These are phyloP conservation scores for Cladosporium sp. DNA, from an alignment of 2,329 filamentous ascomycete genomes.

Conservation along the genomic window DNA sequence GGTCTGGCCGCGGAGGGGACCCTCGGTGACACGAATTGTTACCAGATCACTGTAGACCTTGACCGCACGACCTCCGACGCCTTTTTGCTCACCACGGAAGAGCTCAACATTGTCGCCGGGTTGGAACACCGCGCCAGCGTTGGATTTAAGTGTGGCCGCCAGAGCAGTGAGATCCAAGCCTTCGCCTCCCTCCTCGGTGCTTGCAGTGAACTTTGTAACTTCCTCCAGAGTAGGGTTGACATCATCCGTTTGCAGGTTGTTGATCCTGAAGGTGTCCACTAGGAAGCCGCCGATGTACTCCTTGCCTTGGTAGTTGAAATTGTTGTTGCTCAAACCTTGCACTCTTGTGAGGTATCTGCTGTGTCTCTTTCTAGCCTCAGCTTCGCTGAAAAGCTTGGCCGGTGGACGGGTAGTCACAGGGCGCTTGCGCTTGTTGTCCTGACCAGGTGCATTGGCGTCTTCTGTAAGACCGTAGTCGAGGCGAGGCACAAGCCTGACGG, in stretches of 20 bases:
- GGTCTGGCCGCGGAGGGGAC: slow-evolving; percentile 72
- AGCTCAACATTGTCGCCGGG: slow-evolving; percentile 96
- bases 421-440: slow-evolving; percentile 71
- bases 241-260: slow-evolving; percentile 77
- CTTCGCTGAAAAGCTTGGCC: slow-evolving; percentile 78
- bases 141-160: slow-evolving; percentile 83
- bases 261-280: slow-evolving; percentile 89
- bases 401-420: slow-evolving; percentile 33
- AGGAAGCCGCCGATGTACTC: slow-evolving; percentile 91
- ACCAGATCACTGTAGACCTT: slow-evolving; percentile 91
- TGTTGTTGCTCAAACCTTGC: slow-evolving; percentile 57
- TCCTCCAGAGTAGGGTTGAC: slow-evolving; percentile 94
- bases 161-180: slow-evolving; percentile 90
- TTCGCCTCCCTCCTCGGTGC: slow-evolving; percentile 85
- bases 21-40: slow-evolving; percentile 73
- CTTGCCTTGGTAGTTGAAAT: slow-evolving; percentile 81
- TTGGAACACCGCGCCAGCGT: slow-evolving; percentile 76
- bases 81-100: slow-evolving; percentile 91
- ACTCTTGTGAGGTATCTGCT: slow-evolving; percentile 52
- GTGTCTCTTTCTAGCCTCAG: slow-evolving; percentile 86
- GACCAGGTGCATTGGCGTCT: slow-evolving; percentile 51
- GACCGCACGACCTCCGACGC: slow-evolving; percentile 78
- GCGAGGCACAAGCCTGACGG: slow-evolving; percentile 81
- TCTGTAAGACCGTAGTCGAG: slow-evolving; percentile 89
- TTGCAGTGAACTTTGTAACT: slow-evolving; percentile 87